These are phyloP conservation scores for Stagonosporopsis rhizophila DNA, from an alignment of 2,329 filamentous ascomycete genomes.

Conservation along the genomic window DNA sequence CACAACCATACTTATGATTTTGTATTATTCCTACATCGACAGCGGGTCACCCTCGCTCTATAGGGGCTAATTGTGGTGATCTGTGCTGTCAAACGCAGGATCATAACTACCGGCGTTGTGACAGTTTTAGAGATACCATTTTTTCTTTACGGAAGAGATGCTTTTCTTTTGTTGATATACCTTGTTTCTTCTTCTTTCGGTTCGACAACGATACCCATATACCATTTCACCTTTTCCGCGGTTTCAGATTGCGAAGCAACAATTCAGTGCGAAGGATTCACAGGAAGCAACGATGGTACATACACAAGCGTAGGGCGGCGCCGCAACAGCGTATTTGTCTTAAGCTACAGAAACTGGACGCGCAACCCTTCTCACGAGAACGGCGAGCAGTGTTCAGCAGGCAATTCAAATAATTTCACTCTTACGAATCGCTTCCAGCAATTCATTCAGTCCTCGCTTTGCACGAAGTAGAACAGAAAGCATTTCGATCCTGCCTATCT, in stretches of 20 bases:
- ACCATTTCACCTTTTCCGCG: conserved; percentile 34
- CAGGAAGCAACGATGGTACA: conserved; percentile 22
- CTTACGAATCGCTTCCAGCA: neutral
- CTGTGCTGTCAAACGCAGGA: conserved; percentile 17
- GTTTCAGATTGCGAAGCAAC: conserved; percentile 36
- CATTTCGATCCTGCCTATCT: neutral
- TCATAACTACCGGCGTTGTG: conserved; percentile 30
- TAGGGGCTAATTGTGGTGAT: conserved; percentile 25
- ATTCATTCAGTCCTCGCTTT: neutral
- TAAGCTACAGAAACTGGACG: conserved; percentile 20
- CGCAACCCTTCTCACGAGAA: conserved; percentile 10
- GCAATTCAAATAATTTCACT: conserved; percentile 15
- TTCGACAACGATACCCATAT: conserved; percentile 50
- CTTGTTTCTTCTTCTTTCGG: conserved; percentile 32
- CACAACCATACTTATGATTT: conserved; percentile 40
- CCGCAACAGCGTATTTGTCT: conserved; percentile 25
- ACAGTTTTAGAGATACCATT: conserved; percentile 39
- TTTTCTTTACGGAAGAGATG: conserved; percentile 30
- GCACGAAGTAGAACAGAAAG: neutral
- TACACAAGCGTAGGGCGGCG: conserved; percentile 24
- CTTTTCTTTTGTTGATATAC: conserved; percentile 29
- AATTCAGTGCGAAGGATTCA: conserved; percentile 29
- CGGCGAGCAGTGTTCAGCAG: neutral
- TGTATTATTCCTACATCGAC: conserved; percentile 42
- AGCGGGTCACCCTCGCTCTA: conserved; percentile 23